Evolutionary conservation across 2,329 filamentous ascomycete species (phyloP).

Genomic region (Ceratocystis ficicola): DNA sequence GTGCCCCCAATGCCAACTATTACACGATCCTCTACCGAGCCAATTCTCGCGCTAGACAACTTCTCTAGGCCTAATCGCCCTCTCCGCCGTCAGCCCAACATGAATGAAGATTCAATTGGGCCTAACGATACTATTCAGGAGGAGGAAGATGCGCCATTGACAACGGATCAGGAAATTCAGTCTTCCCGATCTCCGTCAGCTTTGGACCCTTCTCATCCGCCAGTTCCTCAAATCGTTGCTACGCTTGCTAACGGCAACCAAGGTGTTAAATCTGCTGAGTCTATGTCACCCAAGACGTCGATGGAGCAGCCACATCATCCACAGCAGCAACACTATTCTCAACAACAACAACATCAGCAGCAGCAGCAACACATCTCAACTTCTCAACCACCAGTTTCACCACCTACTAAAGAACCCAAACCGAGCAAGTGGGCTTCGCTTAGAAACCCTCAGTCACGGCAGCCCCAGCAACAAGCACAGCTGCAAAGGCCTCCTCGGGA

Average conservation of each 20-base stretch:
- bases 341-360: slow-evolving; percentile 2
- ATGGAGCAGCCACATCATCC: background rate
- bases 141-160: slow-evolving; percentile 8
- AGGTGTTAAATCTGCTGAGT: background rate
- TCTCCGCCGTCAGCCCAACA: slow-evolving; percentile 38
- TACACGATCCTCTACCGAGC: slow-evolving; percentile 57
- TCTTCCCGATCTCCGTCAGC: slow-evolving; percentile 19
- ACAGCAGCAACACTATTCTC: background rate
- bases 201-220: slow-evolving; percentile 23
- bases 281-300: background rate
- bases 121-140: slow-evolving; percentile 9
- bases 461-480: slow-evolving; percentile 21
- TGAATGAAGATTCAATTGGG: slow-evolving; percentile 34
- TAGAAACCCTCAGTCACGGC: slow-evolving; percentile 9
- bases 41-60: slow-evolving; percentile 41
- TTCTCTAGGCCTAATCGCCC: slow-evolving; percentile 48
- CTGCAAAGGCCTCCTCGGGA: slow-evolving; percentile 12
- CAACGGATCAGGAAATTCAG: background rate
- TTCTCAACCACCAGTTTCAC: slow-evolving; percentile 16
- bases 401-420: slow-evolving; percentile 16
- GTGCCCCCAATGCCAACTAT: slow-evolving; percentile 34
- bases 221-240: slow-evolving; percentile 52
- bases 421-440: slow-evolving; percentile 13
- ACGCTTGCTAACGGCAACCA: slow-evolving; percentile 38
- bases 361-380: background rate